phyloP scores from a whole-genome alignment of 768 basidiomycete genomes.

The Aureoboletus auriporus region DNA sequence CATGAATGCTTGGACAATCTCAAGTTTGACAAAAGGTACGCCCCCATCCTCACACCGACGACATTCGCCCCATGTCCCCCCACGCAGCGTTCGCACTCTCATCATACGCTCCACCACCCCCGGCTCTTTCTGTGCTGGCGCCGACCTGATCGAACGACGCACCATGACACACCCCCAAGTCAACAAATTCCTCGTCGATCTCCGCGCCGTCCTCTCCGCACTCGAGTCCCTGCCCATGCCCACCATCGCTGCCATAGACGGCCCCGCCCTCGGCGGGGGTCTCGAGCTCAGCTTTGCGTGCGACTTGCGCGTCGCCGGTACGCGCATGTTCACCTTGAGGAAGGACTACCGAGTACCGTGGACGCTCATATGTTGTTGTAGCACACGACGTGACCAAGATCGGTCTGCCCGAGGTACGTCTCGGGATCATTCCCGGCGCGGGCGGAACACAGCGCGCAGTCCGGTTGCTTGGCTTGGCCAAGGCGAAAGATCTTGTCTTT shows the following conservation, averaged over 20 bases:
- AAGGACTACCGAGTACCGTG: too few species aligned
- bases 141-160: constrained; percentile 83
- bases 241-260: constrained; percentile 90
- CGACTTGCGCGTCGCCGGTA: constrained; percentile 88
- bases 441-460: constrained; percentile 85
- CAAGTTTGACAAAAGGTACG: constrained; percentile 63
- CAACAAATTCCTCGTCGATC: constrained; percentile 68
- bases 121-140: constrained; percentile 89
- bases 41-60: not conserved
- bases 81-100: constrained; percentile 64
- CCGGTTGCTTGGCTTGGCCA: constrained; percentile 71
- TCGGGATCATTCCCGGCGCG: constrained; percentile 88
- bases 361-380: constrained; percentile 23
- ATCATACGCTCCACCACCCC: constrained; percentile 75
- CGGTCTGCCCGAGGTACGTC: constrained; percentile 74
- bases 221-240: constrained; percentile 86
- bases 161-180: constrained; percentile 76
- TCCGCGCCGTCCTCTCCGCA: constrained; percentile 65
- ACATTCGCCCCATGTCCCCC: not conserved
- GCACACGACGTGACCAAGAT: constrained; percentile 74
- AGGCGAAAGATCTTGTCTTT: constrained; percentile 85
- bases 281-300: constrained; percentile 85
- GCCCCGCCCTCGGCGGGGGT: constrained; percentile 91
- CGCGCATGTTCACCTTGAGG: constrained; percentile 13
- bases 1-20: constrained; percentile 62